phyloP scores from a whole-genome alignment of 495 filamentous ascomycete species.

The Parathielavia appendiculata region DNA sequence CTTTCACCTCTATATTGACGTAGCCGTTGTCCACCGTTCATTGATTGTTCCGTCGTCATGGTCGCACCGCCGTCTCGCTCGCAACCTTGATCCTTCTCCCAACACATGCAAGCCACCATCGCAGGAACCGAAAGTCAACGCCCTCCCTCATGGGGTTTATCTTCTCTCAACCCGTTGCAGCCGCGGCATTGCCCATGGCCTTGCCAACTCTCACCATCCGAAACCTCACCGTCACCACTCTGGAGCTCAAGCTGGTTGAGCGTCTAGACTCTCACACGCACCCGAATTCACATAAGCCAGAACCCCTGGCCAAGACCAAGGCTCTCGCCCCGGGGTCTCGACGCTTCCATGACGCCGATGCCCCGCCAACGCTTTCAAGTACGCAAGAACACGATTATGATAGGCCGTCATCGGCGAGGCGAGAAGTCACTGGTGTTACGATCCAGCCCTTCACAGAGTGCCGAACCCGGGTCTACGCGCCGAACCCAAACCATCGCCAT shows the following conservation, averaged over 20 bases:
- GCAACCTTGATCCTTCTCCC: too few species aligned
- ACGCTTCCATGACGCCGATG: slow-evolving; percentile 25
- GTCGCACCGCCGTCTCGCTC: too few species aligned
- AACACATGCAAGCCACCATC: too few species aligned
- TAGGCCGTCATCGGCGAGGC: slow-evolving; percentile 18
- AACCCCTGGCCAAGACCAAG: slow-evolving; percentile 43
- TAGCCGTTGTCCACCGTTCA: too few species aligned
- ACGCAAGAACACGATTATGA: slow-evolving; percentile 15
- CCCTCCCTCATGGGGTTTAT: slow-evolving; percentile 18
- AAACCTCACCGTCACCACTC: slow-evolving; percentile 71
- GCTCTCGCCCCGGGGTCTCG: slow-evolving; percentile 48
- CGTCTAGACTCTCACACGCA: slow-evolving; percentile 48
- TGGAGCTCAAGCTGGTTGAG: slow-evolving; percentile 71
- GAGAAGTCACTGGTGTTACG: slow-evolving; percentile 32
- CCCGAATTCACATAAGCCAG: slow-evolving; percentile 19
- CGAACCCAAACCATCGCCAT: slow-evolving; percentile 28
- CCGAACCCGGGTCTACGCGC: slow-evolving; percentile 31
- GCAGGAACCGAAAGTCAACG: not conserved
- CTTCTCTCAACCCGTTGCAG: slow-evolving; percentile 10
- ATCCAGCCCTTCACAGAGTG: slow-evolving; percentile 37
- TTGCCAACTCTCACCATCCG: slow-evolving; percentile 65
- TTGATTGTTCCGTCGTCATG: too few species aligned
- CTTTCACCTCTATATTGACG: too few species aligned
- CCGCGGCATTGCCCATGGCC: slow-evolving; percentile 10
- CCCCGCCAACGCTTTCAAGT: slow-evolving; percentile 17